Evolutionary conservation across 176 grass and related monocot species (phyloP), one percentile per base, ranked within the genome.

Genomic region (Sorghum bicolor): DNA sequence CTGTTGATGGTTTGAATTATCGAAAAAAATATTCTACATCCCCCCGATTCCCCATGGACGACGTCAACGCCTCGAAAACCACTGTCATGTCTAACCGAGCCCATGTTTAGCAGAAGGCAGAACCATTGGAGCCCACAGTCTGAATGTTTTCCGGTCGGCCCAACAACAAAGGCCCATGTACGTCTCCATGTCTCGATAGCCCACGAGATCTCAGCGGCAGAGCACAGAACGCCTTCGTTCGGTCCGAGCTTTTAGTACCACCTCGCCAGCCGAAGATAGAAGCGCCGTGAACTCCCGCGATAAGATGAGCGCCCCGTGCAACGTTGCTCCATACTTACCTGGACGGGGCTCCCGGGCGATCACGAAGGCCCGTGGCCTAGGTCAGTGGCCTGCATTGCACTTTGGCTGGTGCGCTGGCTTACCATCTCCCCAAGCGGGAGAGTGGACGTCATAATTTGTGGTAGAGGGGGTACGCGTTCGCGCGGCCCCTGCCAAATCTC

Each of bases 401-500:
- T 61, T 61, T 31, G 22, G 75, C 11, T 44, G 75, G 68, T 5
- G 90, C 47, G 90, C 13, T 92, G 44, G 79, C 33, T 34, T 84
- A 85, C 87, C 87, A 89, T 89, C 81, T 85, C 34, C 76, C 37
- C 78, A 86, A 90, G 65, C 33, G 83, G 82, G 69, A 83, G 70
- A 86, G 77, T 90, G 76, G 68, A 70, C 77, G 76, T 90, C 83
- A 25, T 82, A 76, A 90, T 90, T 86, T 90, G 77, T 82, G 48
- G 11, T 72, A 14, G 91, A 65, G 72, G 91, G 91, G 91, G 91
- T 90, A 88, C 82, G 85, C 91, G 88, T 88, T 32, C 88, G 91
- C 91, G 91, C 91, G 85, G 83, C 90, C 91, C 88, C 91, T 29
- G 9, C 87, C 65, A 92, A 20, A 60, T 50, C 16, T 19, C 1